Conservation (phyloP, 1,284 basidiomycete species). For the Fomitopsis betulina region DNA sequence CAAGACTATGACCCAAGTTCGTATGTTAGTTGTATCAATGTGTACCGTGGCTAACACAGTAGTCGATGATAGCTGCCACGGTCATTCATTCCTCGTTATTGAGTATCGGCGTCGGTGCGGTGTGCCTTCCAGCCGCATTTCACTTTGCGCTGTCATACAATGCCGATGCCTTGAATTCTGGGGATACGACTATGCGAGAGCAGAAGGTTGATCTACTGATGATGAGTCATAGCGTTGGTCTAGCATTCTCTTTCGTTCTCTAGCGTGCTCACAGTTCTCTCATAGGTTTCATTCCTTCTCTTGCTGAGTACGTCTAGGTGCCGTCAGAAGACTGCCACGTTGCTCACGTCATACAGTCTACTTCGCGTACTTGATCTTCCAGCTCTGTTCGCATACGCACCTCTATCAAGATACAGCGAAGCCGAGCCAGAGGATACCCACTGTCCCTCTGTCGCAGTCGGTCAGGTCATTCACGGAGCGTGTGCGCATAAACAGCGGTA, state of each 20-base stretch:
- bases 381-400: constrained; percentile 83
- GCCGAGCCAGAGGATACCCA: constrained; percentile 28
- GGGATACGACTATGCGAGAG: constrained; percentile 23
- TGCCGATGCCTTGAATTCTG: constrained; percentile 20
- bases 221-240: constrained; percentile 81
- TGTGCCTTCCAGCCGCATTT: constrained; percentile 77
- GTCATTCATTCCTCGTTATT: constrained; percentile 82
- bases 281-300: constrained; percentile 63
- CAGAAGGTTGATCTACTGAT: constrained; percentile 54
- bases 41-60: background rate
- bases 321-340: background rate
- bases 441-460: constrained; percentile 16
- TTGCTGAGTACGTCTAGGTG: constrained; percentile 49
- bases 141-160: constrained; percentile 53
- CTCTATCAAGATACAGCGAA: constrained; percentile 62
- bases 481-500: constrained; percentile 20
- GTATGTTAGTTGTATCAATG: constrained; percentile 19
- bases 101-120: constrained; percentile 73
- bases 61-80: constrained; percentile 50
- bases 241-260: background rate
- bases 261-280: background rate
- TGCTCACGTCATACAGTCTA: constrained; percentile 46
- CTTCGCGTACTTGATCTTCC: constrained; percentile 75
- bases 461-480: constrained; percentile 23
- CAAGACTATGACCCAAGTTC: constrained; percentile 72